Evolutionary conservation across 805 yeast genomes (phyloP).

Genomic region (Blastobotrys attinorum): DNA sequence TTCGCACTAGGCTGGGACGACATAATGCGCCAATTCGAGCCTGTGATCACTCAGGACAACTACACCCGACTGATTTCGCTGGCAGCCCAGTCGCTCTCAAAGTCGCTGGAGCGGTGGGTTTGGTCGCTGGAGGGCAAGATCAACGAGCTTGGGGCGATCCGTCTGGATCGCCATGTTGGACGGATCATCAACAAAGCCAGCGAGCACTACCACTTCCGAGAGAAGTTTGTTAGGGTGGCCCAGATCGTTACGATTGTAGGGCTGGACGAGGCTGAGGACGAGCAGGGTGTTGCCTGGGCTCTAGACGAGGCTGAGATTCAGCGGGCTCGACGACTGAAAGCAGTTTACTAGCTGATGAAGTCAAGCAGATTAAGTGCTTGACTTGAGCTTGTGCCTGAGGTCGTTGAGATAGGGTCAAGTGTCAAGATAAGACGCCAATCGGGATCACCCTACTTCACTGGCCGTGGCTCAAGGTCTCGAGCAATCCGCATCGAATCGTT

Average conservation of each 20-base stretch:
- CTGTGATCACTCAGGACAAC: slow-evolving; percentile 46
- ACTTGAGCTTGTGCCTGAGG: too few species aligned
- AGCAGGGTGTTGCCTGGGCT: slow-evolving; percentile 55
- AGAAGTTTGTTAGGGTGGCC: slow-evolving; percentile 69
- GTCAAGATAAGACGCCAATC: too few species aligned
- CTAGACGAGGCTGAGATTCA: slow-evolving; percentile 65
- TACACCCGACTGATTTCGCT: slow-evolving; percentile 41
- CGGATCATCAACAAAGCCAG: slow-evolving; percentile 59
- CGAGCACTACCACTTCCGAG: slow-evolving; percentile 65
- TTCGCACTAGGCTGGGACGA: slow-evolving; percentile 61
- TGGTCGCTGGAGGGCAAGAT: slow-evolving; percentile 59
- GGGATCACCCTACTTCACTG: too few species aligned
- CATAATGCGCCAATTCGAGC: slow-evolving; percentile 56
- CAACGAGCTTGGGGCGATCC: slow-evolving; percentile 76
- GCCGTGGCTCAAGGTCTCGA: slow-evolving; percentile 18
- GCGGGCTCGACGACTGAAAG: slow-evolving; percentile 9
- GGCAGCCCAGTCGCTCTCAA: slow-evolving; percentile 48
- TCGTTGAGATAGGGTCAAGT: too few species aligned
- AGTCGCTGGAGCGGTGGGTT: slow-evolving; percentile 55
- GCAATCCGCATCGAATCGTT: slow-evolving; percentile 32
- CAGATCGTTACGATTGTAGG: slow-evolving; percentile 79
- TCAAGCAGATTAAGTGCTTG: too few species aligned
- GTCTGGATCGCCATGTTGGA: slow-evolving; percentile 74
- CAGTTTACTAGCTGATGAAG: too few species aligned
- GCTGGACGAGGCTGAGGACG: slow-evolving; percentile 62